These are phyloP conservation scores for Heimioporus sp. DNA, from an alignment of 768 basidiomycete genomes.

Conservation along the genomic window DNA sequence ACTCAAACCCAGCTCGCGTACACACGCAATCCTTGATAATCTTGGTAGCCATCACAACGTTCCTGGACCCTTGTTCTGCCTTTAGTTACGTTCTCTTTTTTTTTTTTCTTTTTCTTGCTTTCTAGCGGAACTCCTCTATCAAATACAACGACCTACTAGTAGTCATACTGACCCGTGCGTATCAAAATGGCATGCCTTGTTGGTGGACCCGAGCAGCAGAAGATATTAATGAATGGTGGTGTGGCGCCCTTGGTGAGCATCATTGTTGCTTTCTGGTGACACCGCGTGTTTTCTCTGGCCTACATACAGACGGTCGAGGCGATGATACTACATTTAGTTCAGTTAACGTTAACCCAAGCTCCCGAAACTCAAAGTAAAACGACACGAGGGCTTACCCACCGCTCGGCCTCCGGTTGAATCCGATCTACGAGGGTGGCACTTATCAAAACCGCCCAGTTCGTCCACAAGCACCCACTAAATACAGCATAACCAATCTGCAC, in stretches of 20 bases:
- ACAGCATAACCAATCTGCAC: background rate
- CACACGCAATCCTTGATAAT: slow-evolving; percentile 3
- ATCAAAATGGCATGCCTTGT: slow-evolving; percentile 13
- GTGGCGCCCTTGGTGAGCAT: no score
- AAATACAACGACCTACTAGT: slow-evolving; percentile 12
- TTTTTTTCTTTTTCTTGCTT: slow-evolving; percentile 7
- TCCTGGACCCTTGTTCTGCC: slow-evolving; percentile 29
- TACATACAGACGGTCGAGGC: background rate
- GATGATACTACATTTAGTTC: slow-evolving; percentile 1
- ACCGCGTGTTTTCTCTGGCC: background rate
- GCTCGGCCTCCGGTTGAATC: slow-evolving; percentile 1
- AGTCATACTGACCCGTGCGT: background rate
- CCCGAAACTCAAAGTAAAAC: background rate
- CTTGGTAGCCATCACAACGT: slow-evolving; percentile 31
- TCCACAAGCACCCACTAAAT: slow-evolving; percentile 2
- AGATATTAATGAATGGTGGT: no score
- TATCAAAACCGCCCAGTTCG: background rate
- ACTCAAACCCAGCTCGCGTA: slow-evolving; percentile 16
- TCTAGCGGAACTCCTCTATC: slow-evolving; percentile 13
- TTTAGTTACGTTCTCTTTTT: slow-evolving; percentile 12
- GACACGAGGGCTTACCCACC: background rate
- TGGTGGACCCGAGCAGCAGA: no score
- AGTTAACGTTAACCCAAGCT: slow-evolving; percentile 7
- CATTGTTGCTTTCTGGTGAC: background rate
- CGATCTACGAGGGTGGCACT: slow-evolving; percentile 3